Base-by-base conservation (phyloP, 176 grass and related monocot species). In the Pontederia paniculata region DNA sequence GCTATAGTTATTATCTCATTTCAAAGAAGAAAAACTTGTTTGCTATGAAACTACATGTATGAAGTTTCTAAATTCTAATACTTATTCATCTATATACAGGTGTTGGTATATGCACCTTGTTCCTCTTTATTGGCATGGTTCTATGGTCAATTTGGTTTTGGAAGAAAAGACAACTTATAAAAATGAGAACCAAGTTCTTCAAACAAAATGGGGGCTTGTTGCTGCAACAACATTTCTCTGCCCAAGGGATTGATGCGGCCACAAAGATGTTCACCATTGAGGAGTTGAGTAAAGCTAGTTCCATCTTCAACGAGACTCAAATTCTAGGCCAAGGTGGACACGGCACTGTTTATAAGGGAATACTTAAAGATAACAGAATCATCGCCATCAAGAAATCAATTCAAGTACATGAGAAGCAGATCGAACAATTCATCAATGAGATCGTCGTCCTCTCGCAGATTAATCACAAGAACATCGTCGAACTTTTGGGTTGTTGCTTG, bases 361-460 rank as follows among this genome's bases (percentile, higher is more conserved):
- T 37, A 44, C 51, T 58, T 16, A 23, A 37, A 1, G 67, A 70
- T 20, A 37, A 17, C 20, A 70, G 42, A 58, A 49, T 70, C 52
- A 49, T 70, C 48, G 67, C 67, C 42, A 70, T 70, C 23, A 70
- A 70, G 52, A 70, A 45, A 57, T 70, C 67, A 22, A 70, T 16
- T 45, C 23, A 45, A 11, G 49, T 52, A 37, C 41, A 23, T 15
- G 17, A 70, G n/a, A 58, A 22, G 23, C 67, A 70, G 17, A 45
- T 55, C 19, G 67, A 58, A 13, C 67, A 70, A 16, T 70, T 70
- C 52, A 58, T 70, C 45, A 70, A 70, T 4, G 67, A 70, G 52
- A 58, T 70, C 16, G 46, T 14, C 23, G 21, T 70, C 42, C 67
- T 70, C 45, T 70, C 67, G 17, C 52, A 70, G 52, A 57, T 70